Conservation (phyloP, 495 filamentous ascomycete genomes). For the Podospora sp. region DNA sequence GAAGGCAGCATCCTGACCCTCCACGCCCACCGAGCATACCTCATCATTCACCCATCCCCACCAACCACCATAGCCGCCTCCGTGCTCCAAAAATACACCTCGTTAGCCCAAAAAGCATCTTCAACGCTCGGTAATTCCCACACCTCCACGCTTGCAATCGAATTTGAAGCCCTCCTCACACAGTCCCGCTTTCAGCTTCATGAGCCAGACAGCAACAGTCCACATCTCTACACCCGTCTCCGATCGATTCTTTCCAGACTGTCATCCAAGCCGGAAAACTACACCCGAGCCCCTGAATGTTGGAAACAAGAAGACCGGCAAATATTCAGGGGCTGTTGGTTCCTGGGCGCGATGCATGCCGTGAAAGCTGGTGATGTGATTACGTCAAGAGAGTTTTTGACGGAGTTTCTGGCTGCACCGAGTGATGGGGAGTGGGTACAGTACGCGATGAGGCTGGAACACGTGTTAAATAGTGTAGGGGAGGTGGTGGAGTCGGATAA, state of each 20-base stretch:
- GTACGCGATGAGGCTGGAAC: slow-evolving; percentile 19
- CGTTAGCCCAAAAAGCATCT: neutral
- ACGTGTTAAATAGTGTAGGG: slow-evolving; percentile 6
- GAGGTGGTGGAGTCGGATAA: slow-evolving; percentile 13
- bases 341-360: neutral
- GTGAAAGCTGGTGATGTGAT: neutral
- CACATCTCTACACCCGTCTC: too few relatives aligned
- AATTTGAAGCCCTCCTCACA: too few relatives aligned
- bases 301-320: neutral
- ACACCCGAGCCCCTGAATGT: neutral
- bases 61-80: neutral
- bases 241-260: too few relatives aligned
- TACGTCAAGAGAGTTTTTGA: neutral
- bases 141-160: too few relatives aligned
- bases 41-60: slow-evolving; percentile 13
- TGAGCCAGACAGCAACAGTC: too few relatives aligned
- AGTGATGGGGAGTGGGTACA: slow-evolving; percentile 25
- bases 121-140: slow-evolving; percentile 3
- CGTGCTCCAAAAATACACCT: slow-evolving; percentile 14
- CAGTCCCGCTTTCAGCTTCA: too few relatives aligned
- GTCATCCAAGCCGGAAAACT: neutral
- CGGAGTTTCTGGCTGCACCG: slow-evolving; percentile 14
- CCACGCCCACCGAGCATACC: slow-evolving; percentile 21
- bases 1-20: slow-evolving; percentile 10
- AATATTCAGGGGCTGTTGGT: slow-evolving; percentile 19